A percentile compares a stretch with the other conserved stretches of the same genome.
These are phyloP conservation scores for Vigna reflexopilosa DNA, from an alignment of 306 rosid genomes.

Conservation along the genomic window DNA sequence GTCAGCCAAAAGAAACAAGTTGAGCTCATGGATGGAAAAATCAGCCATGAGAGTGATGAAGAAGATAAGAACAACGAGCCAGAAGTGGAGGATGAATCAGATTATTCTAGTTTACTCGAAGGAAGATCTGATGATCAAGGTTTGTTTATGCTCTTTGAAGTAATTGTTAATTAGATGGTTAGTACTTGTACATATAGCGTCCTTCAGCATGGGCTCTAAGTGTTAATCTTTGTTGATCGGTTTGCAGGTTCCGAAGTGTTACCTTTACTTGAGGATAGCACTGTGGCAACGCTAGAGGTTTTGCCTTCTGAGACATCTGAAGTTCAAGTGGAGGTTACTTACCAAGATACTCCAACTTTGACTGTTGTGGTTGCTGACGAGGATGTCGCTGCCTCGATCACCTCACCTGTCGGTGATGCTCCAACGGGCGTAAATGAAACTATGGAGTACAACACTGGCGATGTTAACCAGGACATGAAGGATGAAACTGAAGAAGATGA, in stretches of 20 bases:
- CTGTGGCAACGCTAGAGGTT: neutral
- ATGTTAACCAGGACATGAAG: neutral
- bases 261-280: neutral
- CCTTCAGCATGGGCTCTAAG: neutral
- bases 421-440: neutral
- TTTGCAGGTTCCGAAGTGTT: neutral
- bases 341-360: neutral
- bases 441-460: neutral
- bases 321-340: neutral
- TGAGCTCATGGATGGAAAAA: too few species aligned
- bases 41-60: neutral
- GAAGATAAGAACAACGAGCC: conserved; percentile 1
- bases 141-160: neutral
- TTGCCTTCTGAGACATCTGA: neutral
- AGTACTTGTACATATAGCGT: neutral
- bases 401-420: neutral
- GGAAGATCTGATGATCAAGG: neutral
- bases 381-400: neutral
- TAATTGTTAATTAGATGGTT: neutral
- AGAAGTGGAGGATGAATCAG: neutral
- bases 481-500: neutral
- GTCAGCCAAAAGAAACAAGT: too few species aligned
- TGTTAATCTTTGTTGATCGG: neutral
- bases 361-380: neutral
- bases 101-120: neutral